Evolutionary conservation across 1,284 basidiomycete genomes (phyloP), one percentile per base, ranked within the genome.

Genomic region (Bothia castanella): DNA sequence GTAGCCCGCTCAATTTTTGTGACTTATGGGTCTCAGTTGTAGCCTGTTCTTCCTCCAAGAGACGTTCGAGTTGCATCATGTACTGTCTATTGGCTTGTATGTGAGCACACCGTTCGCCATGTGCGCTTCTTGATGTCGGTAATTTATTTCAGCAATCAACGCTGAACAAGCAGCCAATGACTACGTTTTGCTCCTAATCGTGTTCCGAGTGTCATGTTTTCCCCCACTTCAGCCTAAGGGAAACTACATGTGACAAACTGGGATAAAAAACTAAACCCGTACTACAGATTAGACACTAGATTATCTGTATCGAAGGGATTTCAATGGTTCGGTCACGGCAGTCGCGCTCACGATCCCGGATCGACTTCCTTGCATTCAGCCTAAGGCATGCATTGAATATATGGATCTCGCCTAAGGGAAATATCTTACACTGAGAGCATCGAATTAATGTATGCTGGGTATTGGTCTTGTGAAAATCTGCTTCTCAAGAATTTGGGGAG

Each of bases 1-100:
- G 49, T 67, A 52, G 16, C 34, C 30, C 23, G 40, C 14, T 42
- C 36, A 10, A 20, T 30, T 27, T 45, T 30, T 27, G 40, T 38
- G 31, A 25, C 41, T 20, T 34, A 42, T 37, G 41, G 53, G 30
- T 51, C 37, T 45, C 36, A 35, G 40, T 31, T 66, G 42, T 66
- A 52, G 45, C 45, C 50, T 57, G 45, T 42, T 59, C 34, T 49
- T 32, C n/a, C n/a, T n/a, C 35, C 20, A 20, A 36, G 29, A 44
- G 45, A 47, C 16, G 32, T 29, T 48, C 31, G 39, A 42, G 46
- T 47, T 60, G 46, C 20, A 46, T 41, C 41, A 36, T 61, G 45
- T 56, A 58, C 29, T 13, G 36, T 45, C 39, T 35, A 41, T 17
- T 45, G 42, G 32, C 42, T 21, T 51, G 47, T 49, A 52, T 46